These are phyloP conservation scores for Thymus quinquecostatus DNA, from an alignment of 257 asterid species.

Conservation along the genomic window DNA sequence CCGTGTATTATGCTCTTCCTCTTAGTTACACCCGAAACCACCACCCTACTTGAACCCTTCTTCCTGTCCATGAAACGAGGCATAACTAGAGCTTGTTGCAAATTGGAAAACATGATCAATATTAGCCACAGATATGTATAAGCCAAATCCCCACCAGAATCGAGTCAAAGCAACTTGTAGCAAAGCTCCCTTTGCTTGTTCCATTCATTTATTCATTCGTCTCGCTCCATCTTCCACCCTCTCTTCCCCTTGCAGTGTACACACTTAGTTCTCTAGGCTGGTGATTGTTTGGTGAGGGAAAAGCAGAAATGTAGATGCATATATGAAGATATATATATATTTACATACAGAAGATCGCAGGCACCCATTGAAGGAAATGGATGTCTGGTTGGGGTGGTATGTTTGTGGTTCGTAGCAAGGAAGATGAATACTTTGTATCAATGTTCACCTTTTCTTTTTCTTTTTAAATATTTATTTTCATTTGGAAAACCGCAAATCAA, in stretches of 20 bases:
- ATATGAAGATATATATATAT: constrained; percentile 42
- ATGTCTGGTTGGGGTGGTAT: constrained; percentile 49
- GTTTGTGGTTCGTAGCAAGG: constrained; percentile 42
- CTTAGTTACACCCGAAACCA: constrained; percentile 29
- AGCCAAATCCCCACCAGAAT: constrained; percentile 38
- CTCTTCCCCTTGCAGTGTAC: not conserved
- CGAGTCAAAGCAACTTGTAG: constrained; percentile 29
- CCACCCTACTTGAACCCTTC: constrained; percentile 27
- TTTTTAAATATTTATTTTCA: constrained; percentile 16
- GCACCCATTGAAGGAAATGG: constrained; percentile 45
- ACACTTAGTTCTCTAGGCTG: constrained; percentile 23
- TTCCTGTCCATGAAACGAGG: constrained; percentile 21
- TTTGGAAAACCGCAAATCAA: constrained; percentile 39
- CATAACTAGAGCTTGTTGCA: constrained; percentile 40
- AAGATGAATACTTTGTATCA: constrained; percentile 44
- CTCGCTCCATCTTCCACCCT: constrained; percentile 33
- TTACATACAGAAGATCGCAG: constrained; percentile 46
- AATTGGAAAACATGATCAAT: constrained; percentile 38
- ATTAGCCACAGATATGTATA: constrained; percentile 35
- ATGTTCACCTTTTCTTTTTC: constrained; percentile 25
- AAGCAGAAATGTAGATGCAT: constrained; percentile 46
- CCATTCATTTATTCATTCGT: constrained; percentile 64
- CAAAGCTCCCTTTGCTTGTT: constrained; percentile 44
- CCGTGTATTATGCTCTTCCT: constrained; percentile 18
- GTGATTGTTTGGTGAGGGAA: constrained; percentile 29